Evolutionary conservation across 305 asterid species (phyloP), one percentile per base, ranked within the genome.

Genomic region (Fraxinus platypoda): DNA sequence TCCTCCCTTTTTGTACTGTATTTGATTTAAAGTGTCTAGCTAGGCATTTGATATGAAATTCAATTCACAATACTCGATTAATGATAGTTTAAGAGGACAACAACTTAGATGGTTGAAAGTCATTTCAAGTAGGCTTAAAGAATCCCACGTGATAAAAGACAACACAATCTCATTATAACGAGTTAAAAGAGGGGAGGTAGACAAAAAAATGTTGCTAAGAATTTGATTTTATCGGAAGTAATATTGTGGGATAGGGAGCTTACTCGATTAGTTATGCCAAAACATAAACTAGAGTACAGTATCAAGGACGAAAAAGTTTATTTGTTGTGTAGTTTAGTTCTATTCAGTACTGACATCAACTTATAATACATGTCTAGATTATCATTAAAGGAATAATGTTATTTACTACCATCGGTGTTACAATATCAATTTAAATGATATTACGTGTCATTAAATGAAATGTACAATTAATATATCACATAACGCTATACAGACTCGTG

Each of bases 311-410:
- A 52, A 0, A 17, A 52, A n/a, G 8, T 52, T 52, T 52, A 5
- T 5, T 52, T 52, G 23, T n/a, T 52, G 3, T 1, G 6, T 1
- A 2, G 15, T 59, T 3, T 21, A 7, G 12, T 19, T 19, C 25
- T 57, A n/a, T 57, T 75, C 12, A 54, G 62, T 62, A 76, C 38
- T 78, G 38, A 79, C 15, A 23, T 71, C 38, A 75, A 52, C 52
- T 75, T 71, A 12, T 78, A 21, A 78, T 30, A 1, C 21, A 54
- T n/a, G 23, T 21, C 15, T 21, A 62, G 15, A 8, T 19, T 0
- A 62, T 21, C n/a, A 31, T 17, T 34, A 38, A 8, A 38, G 12
- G 46, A 37, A 1, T 38, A 38, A 38, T 38, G 11, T 1, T 37
- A 37, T 37, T 37, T 8, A 37, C 3, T 37, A 37, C 43, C 0